A percentile compares a stretch with the other conserved stretches of the same genome.
Conservation (phyloP, 176 grass and related monocot genomes). For the Poa annua region DNA sequence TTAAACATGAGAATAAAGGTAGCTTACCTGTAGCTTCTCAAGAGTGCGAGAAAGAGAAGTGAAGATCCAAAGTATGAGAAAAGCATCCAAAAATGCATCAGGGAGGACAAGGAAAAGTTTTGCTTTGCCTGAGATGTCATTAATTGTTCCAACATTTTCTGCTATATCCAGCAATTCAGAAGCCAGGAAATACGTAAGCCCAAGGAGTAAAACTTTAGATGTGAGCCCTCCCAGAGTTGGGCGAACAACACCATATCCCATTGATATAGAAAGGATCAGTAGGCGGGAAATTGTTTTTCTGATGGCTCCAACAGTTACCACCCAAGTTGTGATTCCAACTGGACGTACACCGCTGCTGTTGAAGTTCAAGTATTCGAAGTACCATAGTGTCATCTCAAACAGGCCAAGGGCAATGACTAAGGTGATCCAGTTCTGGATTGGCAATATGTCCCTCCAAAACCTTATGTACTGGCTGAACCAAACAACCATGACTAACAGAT, state of each 20-base stretch:
- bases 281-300: slow-evolving; percentile 94
- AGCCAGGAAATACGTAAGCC: slow-evolving; percentile 95
- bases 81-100: slow-evolving; percentile 95
- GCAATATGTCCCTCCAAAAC: slow-evolving; percentile 94
- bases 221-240: slow-evolving; percentile 96
- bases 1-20: background rate
- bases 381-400: slow-evolving; percentile 99
- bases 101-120: slow-evolving; percentile 93
- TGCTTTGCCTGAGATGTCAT: slow-evolving; percentile 97
- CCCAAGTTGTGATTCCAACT: slow-evolving; percentile 96
- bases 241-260: slow-evolving; percentile 97
- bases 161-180: slow-evolving; percentile 82
- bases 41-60: slow-evolving; percentile 95
- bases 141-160: slow-evolving; percentile 99
- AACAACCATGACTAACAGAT: slow-evolving; percentile 71
- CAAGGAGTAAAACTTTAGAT: slow-evolving; percentile 94
- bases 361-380: slow-evolving; percentile 97
- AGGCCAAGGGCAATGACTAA: slow-evolving; percentile 92
- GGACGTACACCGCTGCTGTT: slow-evolving; percentile 84
- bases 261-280: slow-evolving; percentile 93
- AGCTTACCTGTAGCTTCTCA: slow-evolving; percentile 87
- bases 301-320: slow-evolving; percentile 91
- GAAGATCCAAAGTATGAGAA: slow-evolving; percentile 99
- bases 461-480: slow-evolving; percentile 93
- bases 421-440: slow-evolving; percentile 97